Conservation (phyloP, 2,329 filamentous ascomycete species). For the Xylaria digitata region DNA sequence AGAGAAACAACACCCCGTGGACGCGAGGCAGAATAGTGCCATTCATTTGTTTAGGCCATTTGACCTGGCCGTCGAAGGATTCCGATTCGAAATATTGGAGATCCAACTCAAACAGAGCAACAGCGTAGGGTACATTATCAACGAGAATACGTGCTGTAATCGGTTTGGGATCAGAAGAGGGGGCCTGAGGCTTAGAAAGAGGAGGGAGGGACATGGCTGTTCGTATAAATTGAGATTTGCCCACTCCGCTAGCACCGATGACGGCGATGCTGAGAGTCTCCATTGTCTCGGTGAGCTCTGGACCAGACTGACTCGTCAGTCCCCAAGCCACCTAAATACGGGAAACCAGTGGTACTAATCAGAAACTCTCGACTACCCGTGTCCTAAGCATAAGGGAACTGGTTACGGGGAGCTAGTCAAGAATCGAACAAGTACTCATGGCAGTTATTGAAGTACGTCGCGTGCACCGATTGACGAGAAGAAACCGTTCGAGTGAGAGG, state of each 20-base stretch:
- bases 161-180: slow-evolving; percentile 64
- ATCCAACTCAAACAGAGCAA: slow-evolving; percentile 74
- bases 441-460: slow-evolving; percentile 21
- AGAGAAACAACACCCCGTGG: slow-evolving; percentile 86
- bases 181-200: slow-evolving; percentile 53
- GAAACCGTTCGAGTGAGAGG: background rate
- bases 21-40: slow-evolving; percentile 78
- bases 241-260: slow-evolving; percentile 73
- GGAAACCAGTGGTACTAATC: slow-evolving; percentile 15
- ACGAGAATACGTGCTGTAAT: slow-evolving; percentile 68
- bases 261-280: slow-evolving; percentile 73
- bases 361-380: slow-evolving; percentile 11
- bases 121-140: slow-evolving; percentile 67
- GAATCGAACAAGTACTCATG: slow-evolving; percentile 26
- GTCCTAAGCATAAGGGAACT: slow-evolving; percentile 13
- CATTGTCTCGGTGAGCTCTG: slow-evolving; percentile 55
- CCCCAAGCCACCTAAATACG: slow-evolving; percentile 25
- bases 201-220: slow-evolving; percentile 67
- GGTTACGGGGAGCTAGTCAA: slow-evolving; percentile 20
- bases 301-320: slow-evolving; percentile 25
- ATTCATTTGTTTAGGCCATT: slow-evolving; percentile 75
- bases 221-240: slow-evolving; percentile 76
- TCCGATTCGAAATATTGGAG: slow-evolving; percentile 72
- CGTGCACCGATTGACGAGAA: slow-evolving; percentile 6
- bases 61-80: slow-evolving; percentile 71